Percentiles rank a stretch among this genome's conserved stretches.
Conservation (phyloP, 139 green algal species). For the Limnomonas spitsbergensis region DNA sequence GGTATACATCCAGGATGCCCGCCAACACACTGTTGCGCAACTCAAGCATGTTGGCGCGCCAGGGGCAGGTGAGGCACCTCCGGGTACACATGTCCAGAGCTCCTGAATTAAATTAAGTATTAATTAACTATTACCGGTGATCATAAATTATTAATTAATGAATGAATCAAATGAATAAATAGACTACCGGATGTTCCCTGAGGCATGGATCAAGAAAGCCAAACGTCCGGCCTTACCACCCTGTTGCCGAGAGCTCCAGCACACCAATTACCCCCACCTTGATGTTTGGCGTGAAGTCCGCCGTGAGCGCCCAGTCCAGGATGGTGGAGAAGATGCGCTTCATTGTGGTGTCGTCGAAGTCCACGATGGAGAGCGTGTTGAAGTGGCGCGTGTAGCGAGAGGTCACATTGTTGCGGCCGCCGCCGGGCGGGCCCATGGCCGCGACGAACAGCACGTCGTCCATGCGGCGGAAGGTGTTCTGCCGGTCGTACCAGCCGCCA, state of each 20-base stretch:
- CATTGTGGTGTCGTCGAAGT: constrained; percentile 56
- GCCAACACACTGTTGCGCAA: constrained; percentile 35
- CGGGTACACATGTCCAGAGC: no score
- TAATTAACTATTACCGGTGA: no score
- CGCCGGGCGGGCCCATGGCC: constrained; percentile 65
- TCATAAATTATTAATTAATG: constrained; percentile 60
- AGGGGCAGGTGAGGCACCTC: constrained; percentile 63
- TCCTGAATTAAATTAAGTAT: no score
- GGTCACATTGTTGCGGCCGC: constrained; percentile 54
- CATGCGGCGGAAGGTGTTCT: constrained; percentile 55
- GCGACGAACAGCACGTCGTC: constrained; percentile 69
- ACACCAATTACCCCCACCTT: constrained; percentile 25
- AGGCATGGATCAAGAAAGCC: no score
- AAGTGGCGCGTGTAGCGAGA: constrained; percentile 65
- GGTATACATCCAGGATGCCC: constrained; percentile 47
- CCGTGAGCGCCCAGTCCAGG: constrained; percentile 64
- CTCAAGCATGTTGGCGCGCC: constrained; percentile 50
- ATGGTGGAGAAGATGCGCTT: constrained; percentile 64
- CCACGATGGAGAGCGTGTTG: constrained; percentile 52
- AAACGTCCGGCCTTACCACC: no score
- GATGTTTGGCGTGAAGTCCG: constrained; percentile 36
- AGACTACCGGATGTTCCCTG: constrained; percentile 44
- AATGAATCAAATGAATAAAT: constrained; percentile 35
- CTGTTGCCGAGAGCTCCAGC: constrained; percentile 17
- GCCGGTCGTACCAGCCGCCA: constrained; percentile 61